Percentiles rank a stretch among this genome's conserved stretches.
These are phyloP conservation scores for Blattamonas nauphoetae DNA, from an alignment of 78 protist species.

Conservation along the genomic window DNA sequence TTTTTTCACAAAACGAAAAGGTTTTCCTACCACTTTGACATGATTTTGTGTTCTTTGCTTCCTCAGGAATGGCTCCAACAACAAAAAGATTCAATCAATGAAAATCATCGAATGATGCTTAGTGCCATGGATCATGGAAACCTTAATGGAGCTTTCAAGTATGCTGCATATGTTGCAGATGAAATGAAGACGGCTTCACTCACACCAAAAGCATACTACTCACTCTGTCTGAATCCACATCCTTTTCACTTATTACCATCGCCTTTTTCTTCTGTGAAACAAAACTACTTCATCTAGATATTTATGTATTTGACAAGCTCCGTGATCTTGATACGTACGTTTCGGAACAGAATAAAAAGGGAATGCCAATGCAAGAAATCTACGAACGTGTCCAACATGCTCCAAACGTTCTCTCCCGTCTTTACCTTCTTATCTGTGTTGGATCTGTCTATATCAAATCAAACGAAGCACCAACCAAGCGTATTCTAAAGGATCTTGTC, in stretches of 20 bases:
- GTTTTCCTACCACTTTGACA: not conserved
- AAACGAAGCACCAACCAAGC: conserved; percentile 70
- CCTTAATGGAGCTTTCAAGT: conserved; percentile 76
- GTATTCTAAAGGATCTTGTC: conserved; percentile 65
- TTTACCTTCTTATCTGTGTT: conserved; percentile 56
- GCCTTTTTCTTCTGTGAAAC: not conserved
- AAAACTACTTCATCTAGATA: conserved; percentile 39
- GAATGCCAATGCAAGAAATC: conserved; percentile 57
- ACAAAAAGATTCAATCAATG: not conserved
- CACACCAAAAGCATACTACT: conserved; percentile 82
- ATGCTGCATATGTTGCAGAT: conserved; percentile 58
- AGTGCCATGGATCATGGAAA: conserved; percentile 17
- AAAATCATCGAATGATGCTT: not conserved
- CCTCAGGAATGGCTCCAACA: not conserved
- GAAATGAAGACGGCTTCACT: conserved; percentile 79
- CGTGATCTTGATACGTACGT: conserved; percentile 64
- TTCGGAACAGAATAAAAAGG: conserved; percentile 43
- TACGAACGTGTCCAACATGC: conserved; percentile 91
- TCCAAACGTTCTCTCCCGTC: conserved; percentile 86
- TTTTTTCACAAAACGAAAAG: not conserved
- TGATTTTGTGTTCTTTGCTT: not conserved
- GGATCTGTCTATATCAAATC: conserved; percentile 74
- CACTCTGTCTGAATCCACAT: conserved; percentile 47
- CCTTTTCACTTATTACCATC: not conserved
- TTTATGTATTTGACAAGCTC: conserved; percentile 69